phyloP scores from a whole-genome alignment of 2,329 filamentous ascomycete species.

The Knufia fluminis region DNA sequence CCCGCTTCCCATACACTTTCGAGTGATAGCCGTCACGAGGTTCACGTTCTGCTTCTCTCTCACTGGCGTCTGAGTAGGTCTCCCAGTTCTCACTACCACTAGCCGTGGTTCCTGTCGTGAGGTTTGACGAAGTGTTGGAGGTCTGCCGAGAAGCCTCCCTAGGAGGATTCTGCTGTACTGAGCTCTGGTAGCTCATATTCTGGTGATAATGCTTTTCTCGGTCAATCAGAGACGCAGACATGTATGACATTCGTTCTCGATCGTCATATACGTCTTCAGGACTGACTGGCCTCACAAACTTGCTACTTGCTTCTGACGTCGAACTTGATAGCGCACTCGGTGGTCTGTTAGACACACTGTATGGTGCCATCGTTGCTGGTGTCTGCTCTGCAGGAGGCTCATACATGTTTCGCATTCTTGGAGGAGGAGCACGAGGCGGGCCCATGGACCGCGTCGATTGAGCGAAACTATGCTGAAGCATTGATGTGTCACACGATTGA shows the following conservation, averaged over 20 bases:
- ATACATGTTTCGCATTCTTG: slow-evolving; percentile 83
- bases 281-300: slow-evolving; percentile 45
- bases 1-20: slow-evolving; percentile 19
- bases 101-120: slow-evolving; percentile 45
- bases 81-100: slow-evolving; percentile 96
- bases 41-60: slow-evolving; percentile 65
- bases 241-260: slow-evolving; percentile 39
- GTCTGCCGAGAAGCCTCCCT: slow-evolving; percentile 51
- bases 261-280: slow-evolving; percentile 87
- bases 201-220: slow-evolving; percentile 25
- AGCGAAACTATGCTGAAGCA: slow-evolving; percentile 15
- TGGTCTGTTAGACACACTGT: slow-evolving; percentile 39
- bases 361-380: slow-evolving; percentile 22
- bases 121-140: slow-evolving; percentile 54
- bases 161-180: slow-evolving; percentile 22
- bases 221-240: slow-evolving; percentile 35
- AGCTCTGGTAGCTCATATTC: slow-evolving; percentile 9
- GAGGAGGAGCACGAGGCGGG: slow-evolving; percentile 63
- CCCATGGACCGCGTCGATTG: slow-evolving; percentile 36
- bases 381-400: slow-evolving; percentile 40
- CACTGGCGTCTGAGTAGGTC: slow-evolving; percentile 79
- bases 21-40: slow-evolving; percentile 70
- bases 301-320: slow-evolving; percentile 24
- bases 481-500: slow-evolving; percentile 13
- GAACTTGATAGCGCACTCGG: slow-evolving; percentile 39